Evolutionary conservation across 2,329 filamentous ascomycete species (phyloP).

Genomic region (Gnomoniopsis sp.): DNA sequence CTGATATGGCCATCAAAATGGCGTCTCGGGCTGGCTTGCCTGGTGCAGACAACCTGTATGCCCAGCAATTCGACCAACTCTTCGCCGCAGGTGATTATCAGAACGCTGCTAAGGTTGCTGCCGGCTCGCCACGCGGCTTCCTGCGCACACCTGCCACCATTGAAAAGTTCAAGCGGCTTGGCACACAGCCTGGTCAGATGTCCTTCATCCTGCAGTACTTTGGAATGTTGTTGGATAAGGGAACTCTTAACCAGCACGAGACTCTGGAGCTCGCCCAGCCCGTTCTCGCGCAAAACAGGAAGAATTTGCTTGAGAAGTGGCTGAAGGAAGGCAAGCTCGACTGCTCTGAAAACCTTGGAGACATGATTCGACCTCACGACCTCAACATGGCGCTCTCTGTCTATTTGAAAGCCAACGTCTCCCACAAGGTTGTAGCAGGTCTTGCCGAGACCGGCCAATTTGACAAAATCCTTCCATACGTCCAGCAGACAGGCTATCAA

Average conservation of each 20-base stretch:
- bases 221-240: constrained; percentile 94
- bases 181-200: constrained; percentile 78
- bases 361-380: constrained; percentile 87
- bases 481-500: constrained; percentile 78
- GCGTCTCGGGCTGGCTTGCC: constrained; percentile 91
- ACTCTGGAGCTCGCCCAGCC: constrained; percentile 91
- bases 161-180: constrained; percentile 87
- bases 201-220: constrained; percentile 97
- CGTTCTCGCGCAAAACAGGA: constrained; percentile 88
- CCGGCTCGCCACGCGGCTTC: constrained; percentile 94
- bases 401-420: constrained; percentile 85
- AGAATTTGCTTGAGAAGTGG: constrained; percentile 97
- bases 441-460: constrained; percentile 96
- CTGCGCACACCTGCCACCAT: constrained; percentile 92
- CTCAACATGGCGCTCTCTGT: constrained; percentile 82
- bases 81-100: constrained; percentile 76
- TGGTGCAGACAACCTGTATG: constrained; percentile 90
- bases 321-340: constrained; percentile 93
- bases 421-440: constrained; percentile 91
- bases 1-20: constrained; percentile 90
- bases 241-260: constrained; percentile 86
- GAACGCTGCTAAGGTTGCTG: constrained; percentile 92
- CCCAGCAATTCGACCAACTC: constrained; percentile 87
- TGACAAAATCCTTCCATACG: constrained; percentile 92
- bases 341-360: constrained; percentile 93